Percentiles rank a stretch among this genome's conserved stretches.
Evolutionary conservation across 805 yeast species (phyloP).

Genomic region (Candida ponderosae): DNA sequence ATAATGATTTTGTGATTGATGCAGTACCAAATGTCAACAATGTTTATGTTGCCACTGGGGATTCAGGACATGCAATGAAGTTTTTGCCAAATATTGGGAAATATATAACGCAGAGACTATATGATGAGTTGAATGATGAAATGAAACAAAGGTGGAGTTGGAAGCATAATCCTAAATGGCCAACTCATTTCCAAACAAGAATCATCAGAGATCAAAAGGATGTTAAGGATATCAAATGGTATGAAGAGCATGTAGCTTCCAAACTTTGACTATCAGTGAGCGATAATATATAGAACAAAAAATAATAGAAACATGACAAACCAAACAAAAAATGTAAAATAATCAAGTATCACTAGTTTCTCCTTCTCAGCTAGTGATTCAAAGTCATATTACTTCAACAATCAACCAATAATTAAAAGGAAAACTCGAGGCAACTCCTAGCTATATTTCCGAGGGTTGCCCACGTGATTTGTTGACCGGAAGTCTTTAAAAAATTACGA

Average conservation of each 20-base stretch:
- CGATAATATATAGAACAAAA: too few species aligned
- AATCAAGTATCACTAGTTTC: too few species aligned
- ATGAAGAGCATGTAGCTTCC: constrained; percentile 2
- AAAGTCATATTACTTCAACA: too few species aligned
- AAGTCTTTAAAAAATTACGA: too few species aligned
- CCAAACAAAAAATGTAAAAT: too few species aligned
- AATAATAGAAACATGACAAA: too few species aligned
- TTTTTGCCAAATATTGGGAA: constrained; percentile 38
- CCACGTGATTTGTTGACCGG: too few species aligned
- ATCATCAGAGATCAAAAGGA: constrained; percentile 12
- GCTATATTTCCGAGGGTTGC: too few species aligned
- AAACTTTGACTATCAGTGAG: too few species aligned
- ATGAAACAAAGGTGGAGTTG: constrained; percentile 23
- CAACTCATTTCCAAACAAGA: constrained; percentile 8
- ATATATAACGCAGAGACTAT: constrained; percentile 28
- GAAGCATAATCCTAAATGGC: constrained; percentile 17
- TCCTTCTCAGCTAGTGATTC: too few species aligned
- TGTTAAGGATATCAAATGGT: constrained; percentile 10
- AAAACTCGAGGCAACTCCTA: too few species aligned
- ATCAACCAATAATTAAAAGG: too few species aligned
- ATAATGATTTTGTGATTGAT: constrained; percentile 34
- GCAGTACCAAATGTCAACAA: constrained; percentile 24
- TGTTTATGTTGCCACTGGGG: constrained; percentile 37
- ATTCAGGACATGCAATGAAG: constrained; percentile 41
- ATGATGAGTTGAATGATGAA: constrained; percentile 19